A percentile compares a stretch with the other conserved stretches of the same genome.
Conservation (phyloP, 331 rosid genomes). For the Rosa hybrid region DNA sequence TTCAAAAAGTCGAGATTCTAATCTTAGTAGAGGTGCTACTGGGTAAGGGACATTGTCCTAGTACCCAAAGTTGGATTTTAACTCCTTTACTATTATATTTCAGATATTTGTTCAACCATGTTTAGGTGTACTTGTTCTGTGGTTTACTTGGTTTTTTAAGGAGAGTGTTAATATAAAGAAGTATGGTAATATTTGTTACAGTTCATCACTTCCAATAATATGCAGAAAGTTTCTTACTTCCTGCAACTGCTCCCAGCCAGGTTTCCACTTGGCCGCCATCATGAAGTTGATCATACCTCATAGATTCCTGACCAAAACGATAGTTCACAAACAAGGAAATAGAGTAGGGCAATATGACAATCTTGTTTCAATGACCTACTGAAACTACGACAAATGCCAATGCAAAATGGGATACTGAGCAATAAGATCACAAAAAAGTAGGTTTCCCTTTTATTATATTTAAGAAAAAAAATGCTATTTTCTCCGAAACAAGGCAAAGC, state of each 20-base stretch:
- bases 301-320: slow-evolving; percentile 61
- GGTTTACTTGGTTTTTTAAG: too few relatives aligned
- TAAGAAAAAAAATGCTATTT: not conserved
- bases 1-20: too few relatives aligned
- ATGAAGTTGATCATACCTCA: slow-evolving; percentile 79
- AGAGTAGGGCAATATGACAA: slow-evolving; percentile 4
- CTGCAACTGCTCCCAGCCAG: slow-evolving; percentile 96
- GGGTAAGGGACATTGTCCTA: too few relatives aligned
- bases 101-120: too few relatives aligned
- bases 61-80: too few relatives aligned
- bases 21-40: too few relatives aligned
- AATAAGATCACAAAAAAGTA: not conserved
- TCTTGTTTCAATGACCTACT: not conserved
- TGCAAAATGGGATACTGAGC: not conserved
- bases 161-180: too few relatives aligned
- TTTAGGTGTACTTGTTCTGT: too few relatives aligned
- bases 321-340: slow-evolving; percentile 18
- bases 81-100: too few relatives aligned
- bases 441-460: not conserved
- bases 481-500: not conserved
- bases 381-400: not conserved
- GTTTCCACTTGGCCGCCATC: slow-evolving; percentile 83
- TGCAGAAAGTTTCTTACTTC: slow-evolving; percentile 55
- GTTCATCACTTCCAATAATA: not conserved
- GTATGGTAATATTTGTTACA: too few relatives aligned